A percentile compares a stretch with the other conserved stretches of the same genome.
phyloP scores from a whole-genome alignment of 192 early-diverging fungal species.

The Coemansia interrupta region DNA sequence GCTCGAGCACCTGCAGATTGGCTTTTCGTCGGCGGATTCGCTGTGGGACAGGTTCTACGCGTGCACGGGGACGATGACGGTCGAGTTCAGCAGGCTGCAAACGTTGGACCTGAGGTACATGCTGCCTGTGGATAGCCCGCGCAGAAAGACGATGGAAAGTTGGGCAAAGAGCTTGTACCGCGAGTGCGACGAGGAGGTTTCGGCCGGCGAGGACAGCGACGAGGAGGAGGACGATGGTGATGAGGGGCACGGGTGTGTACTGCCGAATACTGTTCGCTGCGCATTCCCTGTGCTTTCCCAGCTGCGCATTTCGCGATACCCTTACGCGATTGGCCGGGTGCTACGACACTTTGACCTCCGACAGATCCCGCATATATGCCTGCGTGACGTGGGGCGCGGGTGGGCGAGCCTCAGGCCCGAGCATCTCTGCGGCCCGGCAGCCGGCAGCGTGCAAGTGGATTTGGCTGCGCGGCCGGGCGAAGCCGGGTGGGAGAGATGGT shows the following conservation, averaged over 20 bases:
- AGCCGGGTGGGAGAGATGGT: constrained; percentile 10
- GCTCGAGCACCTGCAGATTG: constrained; percentile 22
- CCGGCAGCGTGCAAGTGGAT: constrained; percentile 22
- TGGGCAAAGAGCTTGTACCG: constrained; percentile 7
- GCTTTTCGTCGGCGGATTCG: constrained; percentile 33
- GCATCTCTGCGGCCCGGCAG: background rate
- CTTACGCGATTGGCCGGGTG: constrained; percentile 17
- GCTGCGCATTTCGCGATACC: constrained; percentile 28
- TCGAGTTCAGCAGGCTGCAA: constrained; percentile 21
- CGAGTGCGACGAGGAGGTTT: constrained; percentile 17
- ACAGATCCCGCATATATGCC: constrained; percentile 22
- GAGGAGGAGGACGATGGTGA: constrained; percentile 9
- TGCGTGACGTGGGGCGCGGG: constrained; percentile 26
- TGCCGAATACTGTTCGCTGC: background rate
- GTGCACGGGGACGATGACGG: background rate
- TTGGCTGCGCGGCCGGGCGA: background rate
- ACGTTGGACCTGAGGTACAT: constrained; percentile 31
- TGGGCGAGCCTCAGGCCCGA: constrained; percentile 10
- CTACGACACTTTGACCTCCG: constrained; percentile 26
- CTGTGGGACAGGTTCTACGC: constrained; percentile 43
- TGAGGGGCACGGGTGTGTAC: constrained; percentile 2
- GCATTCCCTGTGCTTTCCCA: constrained; percentile 24
- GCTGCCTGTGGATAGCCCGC: constrained; percentile 9
- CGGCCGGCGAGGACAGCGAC: constrained; percentile 1
- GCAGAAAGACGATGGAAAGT: background rate